A percentile compares a stretch with the other conserved stretches of the same genome.
These are phyloP conservation scores for Lactarius psammicola DNA, from an alignment of 768 basidiomycete species.

Conservation along the genomic window DNA sequence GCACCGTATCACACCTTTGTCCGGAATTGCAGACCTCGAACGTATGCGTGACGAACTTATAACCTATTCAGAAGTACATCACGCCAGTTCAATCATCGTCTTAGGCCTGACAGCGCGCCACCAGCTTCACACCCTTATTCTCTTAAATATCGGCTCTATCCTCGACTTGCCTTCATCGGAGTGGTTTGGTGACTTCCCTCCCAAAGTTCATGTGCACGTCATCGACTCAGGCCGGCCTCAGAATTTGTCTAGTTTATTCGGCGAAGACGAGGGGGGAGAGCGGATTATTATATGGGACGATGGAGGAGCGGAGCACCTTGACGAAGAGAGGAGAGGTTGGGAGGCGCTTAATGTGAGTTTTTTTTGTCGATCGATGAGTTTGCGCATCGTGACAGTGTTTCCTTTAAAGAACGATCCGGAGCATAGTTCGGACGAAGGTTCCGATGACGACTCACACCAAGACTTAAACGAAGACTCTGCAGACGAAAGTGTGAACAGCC, in stretches of 20 bases:
- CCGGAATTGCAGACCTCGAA: slow-evolving; percentile 78
- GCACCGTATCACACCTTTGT: slow-evolving; percentile 86
- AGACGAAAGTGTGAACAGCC: slow-evolving; percentile 42
- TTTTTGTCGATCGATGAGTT: background rate
- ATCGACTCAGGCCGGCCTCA: slow-evolving; percentile 93
- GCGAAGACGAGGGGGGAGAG: slow-evolving; percentile 60
- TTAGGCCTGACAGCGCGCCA: slow-evolving; percentile 12
- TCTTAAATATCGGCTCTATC: slow-evolving; percentile 90
- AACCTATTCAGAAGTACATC: slow-evolving; percentile 61
- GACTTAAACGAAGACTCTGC: slow-evolving; percentile 46
- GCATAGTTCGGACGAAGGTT: slow-evolving; percentile 62
- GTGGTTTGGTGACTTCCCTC: slow-evolving; percentile 74
- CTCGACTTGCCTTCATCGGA: slow-evolving; percentile 72
- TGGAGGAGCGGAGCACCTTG: slow-evolving; percentile 68
- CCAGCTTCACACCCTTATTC: slow-evolving; percentile 84
- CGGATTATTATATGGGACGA: slow-evolving; percentile 93
- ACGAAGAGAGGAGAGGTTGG: slow-evolving; percentile 76
- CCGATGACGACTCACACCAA: slow-evolving; percentile 46
- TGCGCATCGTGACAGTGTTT: background rate
- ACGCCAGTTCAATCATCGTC: slow-evolving; percentile 3
- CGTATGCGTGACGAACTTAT: slow-evolving; percentile 61
- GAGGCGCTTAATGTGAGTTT: slow-evolving; percentile 72
- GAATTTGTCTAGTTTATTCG: slow-evolving; percentile 85
- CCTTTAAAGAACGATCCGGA: slow-evolving; percentile 70
- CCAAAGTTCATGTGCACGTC: slow-evolving; percentile 75